phyloP scores from a whole-genome alignment of 208 protist genomes.

The Leishmania guyanensis region DNA sequence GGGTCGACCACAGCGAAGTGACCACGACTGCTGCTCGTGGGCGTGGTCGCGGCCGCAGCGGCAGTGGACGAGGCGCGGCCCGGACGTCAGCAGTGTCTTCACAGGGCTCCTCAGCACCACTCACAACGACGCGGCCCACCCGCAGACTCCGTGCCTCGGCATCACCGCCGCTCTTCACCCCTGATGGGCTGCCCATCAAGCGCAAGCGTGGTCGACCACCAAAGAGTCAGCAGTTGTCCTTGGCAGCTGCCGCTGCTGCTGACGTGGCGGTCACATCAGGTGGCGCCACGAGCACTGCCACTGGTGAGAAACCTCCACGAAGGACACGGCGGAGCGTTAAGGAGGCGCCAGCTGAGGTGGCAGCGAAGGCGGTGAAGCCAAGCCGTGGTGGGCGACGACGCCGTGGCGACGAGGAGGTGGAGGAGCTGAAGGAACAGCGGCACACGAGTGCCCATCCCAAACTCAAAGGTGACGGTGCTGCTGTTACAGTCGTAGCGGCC shows the following conservation, averaged over 20 bases:
- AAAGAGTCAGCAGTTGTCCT: conserved; percentile 37
- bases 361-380: conserved; percentile 10
- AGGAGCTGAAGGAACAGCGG: background rate
- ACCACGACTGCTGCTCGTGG: conserved; percentile 20
- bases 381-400: conserved; percentile 18
- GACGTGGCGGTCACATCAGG: background rate
- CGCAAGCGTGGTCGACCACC: conserved; percentile 68
- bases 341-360: background rate
- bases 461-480: background rate
- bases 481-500: background rate
- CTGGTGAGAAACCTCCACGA: background rate
- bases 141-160: conserved; percentile 5
- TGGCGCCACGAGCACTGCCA: background rate
- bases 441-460: background rate
- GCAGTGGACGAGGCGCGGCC: conserved; percentile 10
- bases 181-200: conserved; percentile 40
- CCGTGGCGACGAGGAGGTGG: conserved; percentile 9
- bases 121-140: background rate
- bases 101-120: background rate
- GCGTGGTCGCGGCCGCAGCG: conserved; percentile 27
- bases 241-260: conserved; percentile 11
- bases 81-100: conserved; percentile 1
- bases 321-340: conserved; percentile 4
- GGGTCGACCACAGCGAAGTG: conserved; percentile 1
- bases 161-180: conserved; percentile 25